Evolutionary conservation across 768 basidiomycete genomes (phyloP), one percentile per base, ranked within the genome.

Genomic region (Cystobasidium onofrii): DNA sequence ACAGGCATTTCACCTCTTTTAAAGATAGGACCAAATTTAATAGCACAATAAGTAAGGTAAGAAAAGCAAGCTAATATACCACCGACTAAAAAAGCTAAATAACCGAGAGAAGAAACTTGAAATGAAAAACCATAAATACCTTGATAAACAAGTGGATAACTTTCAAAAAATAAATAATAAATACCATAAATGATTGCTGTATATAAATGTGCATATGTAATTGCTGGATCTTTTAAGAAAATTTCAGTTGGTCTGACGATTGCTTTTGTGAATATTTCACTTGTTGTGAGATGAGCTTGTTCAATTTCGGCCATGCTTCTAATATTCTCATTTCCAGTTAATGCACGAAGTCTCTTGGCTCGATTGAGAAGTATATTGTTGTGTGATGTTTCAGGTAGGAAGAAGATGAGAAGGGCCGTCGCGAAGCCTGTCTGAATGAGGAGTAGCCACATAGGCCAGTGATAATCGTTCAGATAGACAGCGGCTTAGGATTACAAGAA

Each of bases 331-430:
- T 80, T 80, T 4, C 79, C 78, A 10, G 81, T 80, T 23, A 80
- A 64, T 29, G 77, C 78, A 1, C 81, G 78, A 17, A 81, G 76
- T 13, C 81, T 75, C 23, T 75, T 44, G 6, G 81, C 81, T 20
- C 80, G 78, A 4, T 77, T 74, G 54, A 77, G 67, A 27, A 81
- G 78, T 76, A 81, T 81, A 18, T 75, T 81, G 6, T 67, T 50
- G 36, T 76, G 70, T 3, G 78, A 79, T 7, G 80, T 81, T 77
- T 82, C 81, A 2, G 81, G 81, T 1, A 81, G 61, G 36, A 72
- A 57, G 73, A 81, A 77, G 29, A 62, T 76, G 33, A 54, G 77
- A 39, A 72, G 34, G 57, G 23, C 33, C 10, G 34, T 41, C 2
- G 57, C 31, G 27, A 60, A 41, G 15, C 69, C 69, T 20, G 50